Conservation (phyloP, 1,284 basidiomycete species). For the Ustilago bromivora region DNA sequence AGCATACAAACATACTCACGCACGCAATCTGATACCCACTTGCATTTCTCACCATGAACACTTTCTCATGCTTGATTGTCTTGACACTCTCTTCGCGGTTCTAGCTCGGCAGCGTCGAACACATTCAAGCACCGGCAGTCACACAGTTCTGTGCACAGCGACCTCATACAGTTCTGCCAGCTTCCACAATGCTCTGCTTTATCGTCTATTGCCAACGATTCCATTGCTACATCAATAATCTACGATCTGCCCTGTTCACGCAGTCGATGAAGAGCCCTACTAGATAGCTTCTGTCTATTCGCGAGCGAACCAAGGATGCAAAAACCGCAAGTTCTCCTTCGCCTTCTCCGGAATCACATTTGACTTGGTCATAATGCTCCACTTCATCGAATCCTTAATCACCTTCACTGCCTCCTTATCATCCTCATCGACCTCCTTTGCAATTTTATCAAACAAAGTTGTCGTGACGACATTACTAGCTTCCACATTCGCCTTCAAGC, state of each 20-base stretch:
- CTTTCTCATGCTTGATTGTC: background rate
- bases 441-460: constrained; percentile 82
- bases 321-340: constrained; percentile 79
- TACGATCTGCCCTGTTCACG: too few species aligned
- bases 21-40: constrained; percentile 12
- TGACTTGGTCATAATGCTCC: constrained; percentile 79
- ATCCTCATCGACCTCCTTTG: constrained; percentile 69
- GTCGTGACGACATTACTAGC: constrained; percentile 79
- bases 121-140: too few species aligned
- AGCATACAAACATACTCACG: background rate
- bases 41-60: background rate
- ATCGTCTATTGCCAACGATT: too few species aligned
- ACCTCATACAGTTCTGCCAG: too few species aligned
- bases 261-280: background rate
- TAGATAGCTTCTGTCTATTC: constrained; percentile 12
- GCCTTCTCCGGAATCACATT: constrained; percentile 77
- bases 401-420: constrained; percentile 51
- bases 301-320: constrained; percentile 73
- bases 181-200: too few species aligned
- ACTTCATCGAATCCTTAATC: constrained; percentile 59
- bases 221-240: too few species aligned
- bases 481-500: constrained; percentile 84
- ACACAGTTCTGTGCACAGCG: too few species aligned
- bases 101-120: too few species aligned
- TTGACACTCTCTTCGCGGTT: background rate